Evolutionary conservation across 208 protist species (phyloP).

Genomic region (Angomonas ambiguus): DNA sequence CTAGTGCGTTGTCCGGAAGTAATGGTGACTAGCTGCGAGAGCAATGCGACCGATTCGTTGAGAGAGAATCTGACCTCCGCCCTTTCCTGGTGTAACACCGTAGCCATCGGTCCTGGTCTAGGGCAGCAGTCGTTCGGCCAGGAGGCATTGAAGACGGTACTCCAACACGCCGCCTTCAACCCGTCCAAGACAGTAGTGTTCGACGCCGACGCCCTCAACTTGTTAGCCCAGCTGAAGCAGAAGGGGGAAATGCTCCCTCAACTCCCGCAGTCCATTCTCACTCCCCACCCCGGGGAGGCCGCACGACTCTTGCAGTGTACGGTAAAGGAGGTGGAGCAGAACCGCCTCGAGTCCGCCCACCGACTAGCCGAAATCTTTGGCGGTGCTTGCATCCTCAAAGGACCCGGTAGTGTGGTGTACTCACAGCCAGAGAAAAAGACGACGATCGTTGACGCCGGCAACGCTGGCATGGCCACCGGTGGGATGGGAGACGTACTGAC

Average conservation of each 20-base stretch:
- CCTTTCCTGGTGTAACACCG: constrained; percentile 43
- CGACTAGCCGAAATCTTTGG: constrained; percentile 37
- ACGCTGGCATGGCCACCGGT: constrained; percentile 79
- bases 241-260: constrained; percentile 8
- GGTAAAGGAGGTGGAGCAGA: constrained; percentile 54
- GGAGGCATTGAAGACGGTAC: constrained; percentile 17
- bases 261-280: constrained; percentile 52
- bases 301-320: constrained; percentile 52
- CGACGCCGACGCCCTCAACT: constrained; percentile 73
- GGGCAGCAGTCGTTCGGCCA: constrained; percentile 36
- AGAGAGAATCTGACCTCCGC: constrained; percentile 19
- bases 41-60: not conserved
- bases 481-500: constrained; percentile 85
- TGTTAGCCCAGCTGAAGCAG: constrained; percentile 18
- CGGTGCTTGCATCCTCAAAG: constrained; percentile 71
- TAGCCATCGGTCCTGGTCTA: constrained; percentile 69
- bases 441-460: constrained; percentile 74
- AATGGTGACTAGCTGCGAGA: constrained; percentile 31
- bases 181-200: constrained; percentile 49
- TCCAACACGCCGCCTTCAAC: constrained; percentile 26
- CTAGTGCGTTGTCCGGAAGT: constrained; percentile 74
- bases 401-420: constrained; percentile 62
- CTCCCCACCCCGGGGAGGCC: constrained; percentile 78
- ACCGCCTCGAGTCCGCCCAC: constrained; percentile 52
- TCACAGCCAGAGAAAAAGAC: constrained; percentile 15